Percentiles rank a stretch among this genome's conserved stretches.
These are phyloP conservation scores for Macrotyloma uniflorum DNA, from an alignment of 306 rosid species.

Conservation along the genomic window DNA sequence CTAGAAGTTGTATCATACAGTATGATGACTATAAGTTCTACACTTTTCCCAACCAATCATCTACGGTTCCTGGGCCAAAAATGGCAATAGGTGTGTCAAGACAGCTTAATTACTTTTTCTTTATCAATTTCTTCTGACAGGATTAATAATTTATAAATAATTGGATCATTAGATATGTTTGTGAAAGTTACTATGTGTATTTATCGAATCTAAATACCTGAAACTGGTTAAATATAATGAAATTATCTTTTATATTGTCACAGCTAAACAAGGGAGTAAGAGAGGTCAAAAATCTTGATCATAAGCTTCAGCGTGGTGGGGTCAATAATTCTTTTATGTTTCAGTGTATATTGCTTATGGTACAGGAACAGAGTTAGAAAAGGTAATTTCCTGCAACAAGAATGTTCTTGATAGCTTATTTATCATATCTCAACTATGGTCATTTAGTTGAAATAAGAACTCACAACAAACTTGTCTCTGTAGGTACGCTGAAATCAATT, in stretches of 20 bases:
- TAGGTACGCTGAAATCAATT: no score
- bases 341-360: neutral
- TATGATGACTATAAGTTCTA: slow-evolving; percentile 25
- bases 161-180: no score
- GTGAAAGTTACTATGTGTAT: neutral
- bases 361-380: neutral
- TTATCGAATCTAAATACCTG: neutral
- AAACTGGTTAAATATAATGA: neutral
- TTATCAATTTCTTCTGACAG: neutral
- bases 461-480: no score
- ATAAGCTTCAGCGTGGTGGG: slow-evolving; percentile 3
- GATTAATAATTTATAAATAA: no score
- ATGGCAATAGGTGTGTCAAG: neutral
- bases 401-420: neutral
- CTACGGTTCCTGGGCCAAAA: neutral
- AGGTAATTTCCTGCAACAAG: neutral
- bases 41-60: neutral
- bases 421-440: neutral
- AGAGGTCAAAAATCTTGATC: neutral
- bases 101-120: neutral
- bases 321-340: neutral
- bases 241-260: neutral
- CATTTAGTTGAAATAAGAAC: neutral
- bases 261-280: neutral
- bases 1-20: slow-evolving; percentile 1